These are phyloP conservation scores for Quercus glauca DNA, from an alignment of 306 rosid species.

Conservation along the genomic window DNA sequence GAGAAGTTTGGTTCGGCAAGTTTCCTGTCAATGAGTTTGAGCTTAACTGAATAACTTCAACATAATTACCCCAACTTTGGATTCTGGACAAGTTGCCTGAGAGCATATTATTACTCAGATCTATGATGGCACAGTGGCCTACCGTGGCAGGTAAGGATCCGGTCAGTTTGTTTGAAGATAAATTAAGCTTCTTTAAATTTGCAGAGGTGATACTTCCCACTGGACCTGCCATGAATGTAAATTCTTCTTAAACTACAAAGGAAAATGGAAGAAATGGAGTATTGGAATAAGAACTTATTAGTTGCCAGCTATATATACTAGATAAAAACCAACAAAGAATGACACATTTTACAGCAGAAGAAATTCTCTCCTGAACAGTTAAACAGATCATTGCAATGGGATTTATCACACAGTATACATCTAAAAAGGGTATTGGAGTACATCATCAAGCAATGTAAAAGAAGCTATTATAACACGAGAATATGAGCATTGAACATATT, in stretches of 20 bases:
- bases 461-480: neutral
- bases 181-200: constrained; percentile 65
- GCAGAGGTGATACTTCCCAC: constrained; percentile 65
- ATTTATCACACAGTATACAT: neutral
- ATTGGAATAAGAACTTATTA: neutral
- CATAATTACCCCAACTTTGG: constrained; percentile 72
- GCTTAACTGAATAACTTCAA: constrained; percentile 65
- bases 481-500: neutral
- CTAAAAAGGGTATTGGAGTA: neutral
- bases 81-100: constrained; percentile 63
- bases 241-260: constrained; percentile 9
- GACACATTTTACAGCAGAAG: neutral
- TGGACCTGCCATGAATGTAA: constrained; percentile 54
- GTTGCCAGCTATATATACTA: neutral
- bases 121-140: constrained; percentile 60
- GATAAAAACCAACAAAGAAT: neutral
- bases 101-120: constrained; percentile 67
- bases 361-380: neutral
- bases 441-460: neutral
- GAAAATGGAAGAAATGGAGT: neutral
- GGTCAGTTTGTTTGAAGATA: constrained; percentile 69
- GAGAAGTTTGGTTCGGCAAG: constrained; percentile 49
- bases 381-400: neutral
- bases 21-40: constrained; percentile 60
- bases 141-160: constrained; percentile 68